Percentiles rank a stretch among this genome's conserved stretches.
These are phyloP conservation scores for Elaphomyces granulatus DNA, from an alignment of 495 filamentous ascomycete genomes.

Conservation along the genomic window DNA sequence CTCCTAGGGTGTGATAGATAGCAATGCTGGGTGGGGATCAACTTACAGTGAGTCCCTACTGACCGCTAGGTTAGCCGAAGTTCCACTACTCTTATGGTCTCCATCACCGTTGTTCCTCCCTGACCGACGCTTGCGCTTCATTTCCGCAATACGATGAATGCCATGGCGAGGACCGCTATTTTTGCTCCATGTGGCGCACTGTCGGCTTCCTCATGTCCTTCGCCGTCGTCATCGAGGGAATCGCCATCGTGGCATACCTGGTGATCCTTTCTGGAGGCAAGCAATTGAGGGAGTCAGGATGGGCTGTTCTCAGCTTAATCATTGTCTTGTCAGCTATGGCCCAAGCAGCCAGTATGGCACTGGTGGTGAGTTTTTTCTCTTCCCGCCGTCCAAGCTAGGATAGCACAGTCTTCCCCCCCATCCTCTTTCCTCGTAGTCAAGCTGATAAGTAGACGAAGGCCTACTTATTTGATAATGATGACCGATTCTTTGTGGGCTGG, in stretches of 20 bases:
- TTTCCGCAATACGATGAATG: constrained; percentile 54
- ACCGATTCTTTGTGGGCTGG: constrained; percentile 79
- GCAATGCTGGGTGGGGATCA: too few relatives aligned
- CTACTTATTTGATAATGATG: constrained; percentile 73
- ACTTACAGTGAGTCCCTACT: constrained; percentile 3
- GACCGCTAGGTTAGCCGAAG: constrained; percentile 26
- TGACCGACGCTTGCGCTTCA: constrained; percentile 37
- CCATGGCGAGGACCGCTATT: constrained; percentile 53
- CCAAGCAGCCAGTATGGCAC: constrained; percentile 55
- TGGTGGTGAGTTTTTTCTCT: constrained; percentile 49
- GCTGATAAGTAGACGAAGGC: too few relatives aligned
- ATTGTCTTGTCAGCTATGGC: constrained; percentile 45
- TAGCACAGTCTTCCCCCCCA: not conserved
- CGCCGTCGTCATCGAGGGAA: constrained; percentile 59
- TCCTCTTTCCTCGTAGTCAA: too few relatives aligned
- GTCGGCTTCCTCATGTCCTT: constrained; percentile 80
- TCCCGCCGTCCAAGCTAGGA: not conserved
- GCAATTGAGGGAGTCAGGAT: constrained; percentile 57
- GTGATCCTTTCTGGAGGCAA: constrained; percentile 65
- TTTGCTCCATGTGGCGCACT: constrained; percentile 85
- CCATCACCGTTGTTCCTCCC: constrained; percentile 62
- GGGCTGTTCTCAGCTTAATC: constrained; percentile 55
- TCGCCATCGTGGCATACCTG: constrained; percentile 57
- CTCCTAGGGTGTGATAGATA: too few relatives aligned
- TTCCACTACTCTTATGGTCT: constrained; percentile 63